Evolutionary conservation across 1,284 basidiomycete species (phyloP), one percentile per base, ranked within the genome.

Genomic region (Puccinia horiana): DNA sequence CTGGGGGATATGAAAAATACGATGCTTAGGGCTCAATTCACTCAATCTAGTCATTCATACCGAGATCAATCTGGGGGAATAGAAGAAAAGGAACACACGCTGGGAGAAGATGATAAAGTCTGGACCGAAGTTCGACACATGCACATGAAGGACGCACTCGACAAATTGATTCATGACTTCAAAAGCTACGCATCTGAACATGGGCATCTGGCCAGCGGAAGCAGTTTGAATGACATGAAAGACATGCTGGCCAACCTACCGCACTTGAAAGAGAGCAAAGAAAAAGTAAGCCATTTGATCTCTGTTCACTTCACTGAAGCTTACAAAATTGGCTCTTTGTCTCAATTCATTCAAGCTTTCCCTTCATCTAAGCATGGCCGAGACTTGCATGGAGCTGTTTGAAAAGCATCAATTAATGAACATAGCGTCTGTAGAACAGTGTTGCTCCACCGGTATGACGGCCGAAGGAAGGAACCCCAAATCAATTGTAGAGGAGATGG

Each of bases 241-340:
- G 96, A 99, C 86, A 98, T 99, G 96, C 90, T 99, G 63, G 97
- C 97, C 29, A 94, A 90, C 85, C 87, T 99, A 83, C 96, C 96
- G 2, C 95, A 98, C 87, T 97, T 95, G 86, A 94, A 97, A 87
- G 94, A 96, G 84, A 94, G 94, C 85, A 91, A 96, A 84, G 96
- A 99, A 87, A 95, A 95, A 54, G 80, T 76, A 76, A 74, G 54
- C n/a, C 16, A 9, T 72, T 42, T 49, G 56, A 20, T 58, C 0
- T 44, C 58, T 42, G 37, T 23, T 67, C 61, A 54, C 40, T 40
- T 52, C 40, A 40, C 44, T 78, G n/a, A 20, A 16, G 44, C 16
- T 63, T 26, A 47, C 23, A 32, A 58, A 49, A 16, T 63, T 63
- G 29, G 18, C 32, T 61, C 29, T 26, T 9, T 72, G 20, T 18